Base-by-base conservation (phyloP, 1,284 basidiomycete genomes). In the Mycosarcoma mackinlayi region DNA sequence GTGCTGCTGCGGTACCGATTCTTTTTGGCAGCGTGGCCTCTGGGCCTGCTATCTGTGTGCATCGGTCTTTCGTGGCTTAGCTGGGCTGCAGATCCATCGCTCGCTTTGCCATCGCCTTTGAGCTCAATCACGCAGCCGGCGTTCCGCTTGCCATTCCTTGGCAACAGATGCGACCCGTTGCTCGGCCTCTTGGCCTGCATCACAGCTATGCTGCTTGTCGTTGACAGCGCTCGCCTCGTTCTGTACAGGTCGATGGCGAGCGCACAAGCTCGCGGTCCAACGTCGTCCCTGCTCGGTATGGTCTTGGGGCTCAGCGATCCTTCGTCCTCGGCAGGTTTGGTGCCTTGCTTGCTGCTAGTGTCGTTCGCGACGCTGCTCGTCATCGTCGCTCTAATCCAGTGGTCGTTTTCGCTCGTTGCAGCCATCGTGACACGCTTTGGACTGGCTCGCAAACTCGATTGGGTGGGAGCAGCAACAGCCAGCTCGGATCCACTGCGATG, bases 1-100 rank as follows among this genome's bases (percentile, higher is more conserved):
- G 62, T 79, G 6, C 48, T 80, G 8, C 42, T 77, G 45, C 75
- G 78, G 21, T 81, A 79, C 52, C 69, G 80, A 14, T 57, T 77
- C 27, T 66, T 67, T 9, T 34, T 76, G 1, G 64, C 71, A 14
- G 60, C 67, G 3, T 79, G 74, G 70, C 75, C 77, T 0, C 51
- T 78, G 5, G 72, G 68, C 6, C 47, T 80, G 8, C 49, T 79
- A 2, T 41, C 55, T 8, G 38, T 64, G 41, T 64, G 53, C 23
- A n/a, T 64, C 19, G 57, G 60, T n/a, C 34, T 60, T 3, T 50
- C 67, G 5, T 70, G 67, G 67, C 49, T 53, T 33, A 38, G 34
- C 3, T 70, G 67, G 67, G 35, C 63, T n/a, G 18, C 30, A 7
- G 47, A 47, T 27, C 52, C 56, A 18, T 42, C 39, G 8, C 38